Evolutionary conservation across 2,329 filamentous ascomycete genomes (phyloP), one percentile per base, ranked within the genome.

Genomic region (Lasiodiplodia theobromae): DNA sequence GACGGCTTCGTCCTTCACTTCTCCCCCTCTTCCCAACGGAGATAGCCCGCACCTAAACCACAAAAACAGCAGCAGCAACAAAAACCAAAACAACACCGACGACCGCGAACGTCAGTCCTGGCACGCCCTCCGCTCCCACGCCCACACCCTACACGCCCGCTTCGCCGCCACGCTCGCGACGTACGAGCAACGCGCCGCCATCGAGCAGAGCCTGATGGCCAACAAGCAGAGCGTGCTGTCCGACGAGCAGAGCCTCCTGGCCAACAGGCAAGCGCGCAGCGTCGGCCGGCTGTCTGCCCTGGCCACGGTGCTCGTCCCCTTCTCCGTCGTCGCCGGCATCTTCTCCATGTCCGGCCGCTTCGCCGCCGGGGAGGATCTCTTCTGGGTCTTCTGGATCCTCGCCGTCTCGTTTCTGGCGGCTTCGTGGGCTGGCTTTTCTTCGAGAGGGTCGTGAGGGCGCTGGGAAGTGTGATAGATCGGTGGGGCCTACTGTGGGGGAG

Each of bases 291-390:
- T 62, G 14, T 12, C 57, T 6, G 23, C 14, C 7, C 21, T 62
- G 7, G 57, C 37, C 0, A 62, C 38, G 1, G 44, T 64, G 16
- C 40, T 64, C n/a, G 60, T 64, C 2, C 60, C 60, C 4, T 64
- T 49, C 37, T 25, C 60, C 3, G 40, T 52, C 4, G 38, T 51
- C 0, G 60, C 60, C 8, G 40, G 40, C 14, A 64, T 64, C 12
- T 64, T 64, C 18, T 64, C 60, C 23, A 64, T 64, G 60, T 12
- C 8, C 12, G 44, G 60, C 4, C 8, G 23, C 10, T 64, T 64
- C 8, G 60, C 60, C 14, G 60, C 47, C 18, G 44, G 60, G 2
- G 23, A 52, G 60, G 47, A 34, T 14, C 25, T 34, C 18, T 64
- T 64, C 23, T 34, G 44, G 37, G 28, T 52, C 38, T 64, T 34